Base-by-base conservation (phyloP, 257 asterid genomes). In the Euphrasia confusa region DNA sequence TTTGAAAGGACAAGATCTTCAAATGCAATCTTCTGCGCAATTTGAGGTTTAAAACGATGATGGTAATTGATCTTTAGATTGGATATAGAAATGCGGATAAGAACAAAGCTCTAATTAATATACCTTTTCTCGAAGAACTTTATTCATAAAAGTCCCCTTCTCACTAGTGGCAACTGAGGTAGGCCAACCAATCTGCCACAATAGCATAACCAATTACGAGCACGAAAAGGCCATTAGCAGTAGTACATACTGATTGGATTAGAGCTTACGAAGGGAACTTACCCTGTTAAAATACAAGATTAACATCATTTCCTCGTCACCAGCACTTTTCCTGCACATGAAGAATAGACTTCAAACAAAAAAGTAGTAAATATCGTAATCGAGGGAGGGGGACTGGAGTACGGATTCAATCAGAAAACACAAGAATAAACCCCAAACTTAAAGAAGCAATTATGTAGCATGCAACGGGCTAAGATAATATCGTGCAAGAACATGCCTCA, bases 131-230 rank as follows among this genome's bases (percentile, higher is more conserved):
- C 82, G 82, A 24, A 92, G 83, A 76, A 89, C 95, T 54, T 70
- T 80, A 81, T 79, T 84, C 79, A 84, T 61, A 60, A 92, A 92
- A 63, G 81, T 52, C 57, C 73, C 86, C 75, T 89, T 81, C 89
- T 92, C 99, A 64, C 71, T 86, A 10, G 97, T 89, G 69, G 99
- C 86, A 62, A 92, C 82, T 55, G 97, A 82, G 68, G 95, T 89
- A 63, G 99, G 99, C 99, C 99, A 92, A 71, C 97, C 97, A 79
- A 92, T 84, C 99, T 89, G 86, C 68, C 73, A 48, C 56, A 69
- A 63, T 70, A 45, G 32, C 13, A 66, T 60, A 37, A 7, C 57
- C 37, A 44, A 61, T 63, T 37, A 71, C 60, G 53, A 47, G 50
- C 64, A 54, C 5, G 32, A 65, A 58, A 63, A 27, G 15, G 30